These are phyloP conservation scores for Tephrocybe sp. DNA, from an alignment of 768 basidiomycete species.

Conservation along the genomic window DNA sequence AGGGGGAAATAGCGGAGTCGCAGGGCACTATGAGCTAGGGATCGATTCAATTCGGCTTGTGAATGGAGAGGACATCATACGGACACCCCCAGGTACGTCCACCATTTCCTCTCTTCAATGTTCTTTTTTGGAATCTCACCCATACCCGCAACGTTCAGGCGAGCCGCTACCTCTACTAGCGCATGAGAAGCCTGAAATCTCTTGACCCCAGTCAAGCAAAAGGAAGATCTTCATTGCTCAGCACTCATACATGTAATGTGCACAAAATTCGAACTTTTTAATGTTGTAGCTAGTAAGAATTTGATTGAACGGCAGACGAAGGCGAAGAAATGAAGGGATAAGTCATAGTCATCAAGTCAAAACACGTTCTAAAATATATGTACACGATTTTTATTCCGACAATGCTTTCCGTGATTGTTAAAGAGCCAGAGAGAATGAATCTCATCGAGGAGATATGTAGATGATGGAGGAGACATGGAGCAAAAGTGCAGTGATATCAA, in stretches of 20 bases:
- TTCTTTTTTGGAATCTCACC: neutral
- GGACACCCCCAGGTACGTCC: constrained; percentile 24
- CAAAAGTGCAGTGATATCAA: constrained; percentile 6
- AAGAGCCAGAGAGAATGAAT: constrained; percentile 13
- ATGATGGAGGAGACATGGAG: constrained; percentile 26
- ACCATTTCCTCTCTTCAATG: neutral
- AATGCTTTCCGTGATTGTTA: constrained; percentile 17
- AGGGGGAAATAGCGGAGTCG: constrained; percentile 74
- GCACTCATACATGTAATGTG: too few relatives aligned
- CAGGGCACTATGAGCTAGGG: constrained; percentile 79
- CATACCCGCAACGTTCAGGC: neutral
- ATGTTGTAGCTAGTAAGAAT: too few relatives aligned
- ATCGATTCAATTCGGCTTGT: constrained; percentile 81
- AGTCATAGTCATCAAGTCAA: constrained; percentile 8
- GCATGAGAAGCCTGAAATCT: neutral
- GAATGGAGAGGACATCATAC: constrained; percentile 63
- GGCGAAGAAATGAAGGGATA: neutral
- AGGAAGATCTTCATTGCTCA: neutral
- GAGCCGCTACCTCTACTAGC: constrained; percentile 12
- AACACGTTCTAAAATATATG: constrained; percentile 14
- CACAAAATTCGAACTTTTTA: too few relatives aligned
- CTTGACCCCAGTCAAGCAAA: neutral
- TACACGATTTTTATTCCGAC: constrained; percentile 18
- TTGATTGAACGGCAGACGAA: too few relatives aligned
- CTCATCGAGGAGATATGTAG: constrained; percentile 3